These are phyloP conservation scores for Tephrocybe sp. DNA, from an alignment of 768 basidiomycete genomes.

Conservation along the genomic window DNA sequence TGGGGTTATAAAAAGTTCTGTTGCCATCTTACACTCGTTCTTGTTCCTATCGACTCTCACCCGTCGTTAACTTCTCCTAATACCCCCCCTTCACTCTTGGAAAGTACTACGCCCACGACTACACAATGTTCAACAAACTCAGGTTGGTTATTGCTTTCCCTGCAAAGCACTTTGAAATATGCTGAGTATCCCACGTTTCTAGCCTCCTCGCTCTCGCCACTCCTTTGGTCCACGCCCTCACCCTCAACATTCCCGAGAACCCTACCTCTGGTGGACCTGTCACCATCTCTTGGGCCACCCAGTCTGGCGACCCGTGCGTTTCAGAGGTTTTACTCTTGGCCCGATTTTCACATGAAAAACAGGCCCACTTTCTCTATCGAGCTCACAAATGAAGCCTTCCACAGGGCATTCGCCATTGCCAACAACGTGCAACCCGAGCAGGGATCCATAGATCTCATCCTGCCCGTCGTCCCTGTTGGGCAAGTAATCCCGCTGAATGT, in stretches of 20 bases:
- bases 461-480: constrained; percentile 51
- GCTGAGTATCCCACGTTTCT: background rate
- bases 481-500: constrained; percentile 30
- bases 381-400: constrained; percentile 48
- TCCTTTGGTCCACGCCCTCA: constrained; percentile 49
- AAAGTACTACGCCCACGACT: constrained; percentile 21
- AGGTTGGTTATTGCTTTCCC: constrained; percentile 41
- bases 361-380: constrained; percentile 41
- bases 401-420: constrained; percentile 53
- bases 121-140: constrained; percentile 52
- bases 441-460: constrained; percentile 32
- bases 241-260: constrained; percentile 35
- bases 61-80: constrained; percentile 20
- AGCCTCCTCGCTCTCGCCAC: constrained; percentile 45
- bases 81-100: constrained; percentile 15
- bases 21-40: background rate
- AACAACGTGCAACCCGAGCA: constrained; percentile 47
- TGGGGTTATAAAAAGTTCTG: constrained; percentile 26
- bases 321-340: background rate
- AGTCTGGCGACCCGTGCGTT: constrained; percentile 42
- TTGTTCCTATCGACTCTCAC: constrained; percentile 17
- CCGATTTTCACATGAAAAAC: background rate
- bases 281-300: constrained; percentile 48
- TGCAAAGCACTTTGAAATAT: background rate
- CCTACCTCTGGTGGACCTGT: constrained; percentile 30